Evolutionary conservation across 257 asterid species (phyloP).

Genomic region (Cynanchum wilfordii): DNA sequence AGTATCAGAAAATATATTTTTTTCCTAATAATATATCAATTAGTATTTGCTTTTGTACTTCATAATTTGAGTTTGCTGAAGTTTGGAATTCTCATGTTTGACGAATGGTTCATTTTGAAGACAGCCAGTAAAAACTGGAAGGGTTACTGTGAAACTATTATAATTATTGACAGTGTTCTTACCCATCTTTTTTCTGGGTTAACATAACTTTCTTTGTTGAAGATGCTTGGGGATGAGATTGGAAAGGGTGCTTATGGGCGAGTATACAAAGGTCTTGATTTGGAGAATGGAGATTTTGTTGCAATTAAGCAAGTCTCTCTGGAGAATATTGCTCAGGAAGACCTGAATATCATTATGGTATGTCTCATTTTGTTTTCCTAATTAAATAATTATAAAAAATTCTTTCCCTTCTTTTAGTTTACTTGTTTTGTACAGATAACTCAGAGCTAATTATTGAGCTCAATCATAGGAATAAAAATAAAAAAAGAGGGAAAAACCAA

Average conservation of each 20-base stretch:
- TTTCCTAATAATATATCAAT: not conserved
- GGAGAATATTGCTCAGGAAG: constrained; percentile 90
- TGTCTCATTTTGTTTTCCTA: not conserved
- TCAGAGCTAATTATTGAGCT: not conserved
- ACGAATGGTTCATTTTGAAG: not conserved
- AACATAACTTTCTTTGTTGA: constrained; percentile 2
- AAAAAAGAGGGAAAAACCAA: not conserved
- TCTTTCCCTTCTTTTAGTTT: not conserved
- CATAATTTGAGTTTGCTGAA: not conserved
- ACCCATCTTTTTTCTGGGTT: not conserved
- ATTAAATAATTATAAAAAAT: too few species aligned
- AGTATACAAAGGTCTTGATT: constrained; percentile 96
- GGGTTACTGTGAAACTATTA: not conserved
- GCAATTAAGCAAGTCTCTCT: constrained; percentile 97
- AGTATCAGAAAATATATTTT: not conserved
- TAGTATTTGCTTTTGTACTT: not conserved
- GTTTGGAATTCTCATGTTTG: not conserved
- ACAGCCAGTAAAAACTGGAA: not conserved
- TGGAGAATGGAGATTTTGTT: constrained; percentile 96
- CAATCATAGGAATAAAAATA: too few species aligned
- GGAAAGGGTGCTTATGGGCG: constrained; percentile 99
- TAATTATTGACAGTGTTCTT: not conserved
- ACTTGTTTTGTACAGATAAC: not conserved
- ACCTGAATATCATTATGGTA: constrained; percentile 82
- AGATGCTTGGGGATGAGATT: constrained; percentile 98